phyloP scores from a whole-genome alignment of 2,329 filamentous ascomycete species.

The Alternaria viburni region DNA sequence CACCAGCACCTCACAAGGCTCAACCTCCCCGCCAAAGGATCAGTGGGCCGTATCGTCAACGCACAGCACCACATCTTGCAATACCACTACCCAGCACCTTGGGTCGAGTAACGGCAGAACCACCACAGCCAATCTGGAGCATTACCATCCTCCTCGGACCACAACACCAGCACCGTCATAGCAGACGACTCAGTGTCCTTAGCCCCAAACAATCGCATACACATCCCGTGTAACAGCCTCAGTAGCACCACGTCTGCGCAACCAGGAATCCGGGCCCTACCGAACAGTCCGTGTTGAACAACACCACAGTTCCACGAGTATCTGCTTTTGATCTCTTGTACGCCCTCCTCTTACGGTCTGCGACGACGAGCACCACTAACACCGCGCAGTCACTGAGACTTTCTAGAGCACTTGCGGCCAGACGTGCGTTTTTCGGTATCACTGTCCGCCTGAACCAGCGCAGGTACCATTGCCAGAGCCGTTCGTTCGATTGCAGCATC shows the following conservation, averaged over 20 bases:
- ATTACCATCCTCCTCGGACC: slow-evolving; percentile 28
- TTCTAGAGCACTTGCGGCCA: slow-evolving; percentile 53
- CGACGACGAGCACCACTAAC: slow-evolving; percentile 48
- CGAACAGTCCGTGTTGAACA: slow-evolving; percentile 45
- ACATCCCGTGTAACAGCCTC: slow-evolving; percentile 47
- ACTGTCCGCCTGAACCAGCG: slow-evolving; percentile 44
- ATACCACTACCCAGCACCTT: slow-evolving; percentile 33
- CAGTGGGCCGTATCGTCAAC: slow-evolving; percentile 33
- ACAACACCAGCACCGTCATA: slow-evolving; percentile 39
- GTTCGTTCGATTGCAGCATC: slow-evolving; percentile 33
- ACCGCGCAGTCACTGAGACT: slow-evolving; percentile 48
- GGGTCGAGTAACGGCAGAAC: slow-evolving; percentile 28
- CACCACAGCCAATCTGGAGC: slow-evolving; percentile 34
- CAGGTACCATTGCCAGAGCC: slow-evolving; percentile 46
- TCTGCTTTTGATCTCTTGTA: slow-evolving; percentile 49
- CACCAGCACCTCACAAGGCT: slow-evolving; percentile 33
- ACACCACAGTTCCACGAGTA: slow-evolving; percentile 45
- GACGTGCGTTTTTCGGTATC: slow-evolving; percentile 53
- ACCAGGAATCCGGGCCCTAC: slow-evolving; percentile 54
- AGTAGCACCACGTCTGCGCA: slow-evolving; percentile 57
- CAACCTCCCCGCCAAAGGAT: slow-evolving; percentile 19
- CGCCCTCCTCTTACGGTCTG: slow-evolving; percentile 48
- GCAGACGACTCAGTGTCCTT: slow-evolving; percentile 35
- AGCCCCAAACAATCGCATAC: slow-evolving; percentile 41
- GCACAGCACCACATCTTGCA: slow-evolving; percentile 45